Percentiles rank a stretch among this genome's conserved stretches.
phyloP scores from a whole-genome alignment of 305 asterid genomes.

The Striga hermonthica region DNA sequence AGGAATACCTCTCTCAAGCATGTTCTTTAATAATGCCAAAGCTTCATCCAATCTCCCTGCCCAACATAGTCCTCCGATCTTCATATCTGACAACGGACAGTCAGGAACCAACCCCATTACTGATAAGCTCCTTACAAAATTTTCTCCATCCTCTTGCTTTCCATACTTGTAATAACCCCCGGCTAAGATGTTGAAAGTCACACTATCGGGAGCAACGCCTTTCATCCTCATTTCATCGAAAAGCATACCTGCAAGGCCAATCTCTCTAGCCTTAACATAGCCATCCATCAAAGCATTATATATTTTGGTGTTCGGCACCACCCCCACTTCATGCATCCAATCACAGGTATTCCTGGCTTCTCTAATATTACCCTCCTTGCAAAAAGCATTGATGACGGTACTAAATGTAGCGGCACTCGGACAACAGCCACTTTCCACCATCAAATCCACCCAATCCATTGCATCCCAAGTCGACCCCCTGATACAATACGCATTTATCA shows the following conservation, averaged over 20 bases:
- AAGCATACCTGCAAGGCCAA: constrained; percentile 54
- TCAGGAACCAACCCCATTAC: constrained; percentile 41
- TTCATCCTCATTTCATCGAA: constrained; percentile 70
- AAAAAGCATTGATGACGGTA: constrained; percentile 59
- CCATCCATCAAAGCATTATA: constrained; percentile 87
- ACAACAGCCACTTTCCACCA: constrained; percentile 68
- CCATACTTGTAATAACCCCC: constrained; percentile 81
- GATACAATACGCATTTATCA: constrained; percentile 78
- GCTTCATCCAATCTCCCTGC: constrained; percentile 79
- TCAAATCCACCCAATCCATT: constrained; percentile 50
- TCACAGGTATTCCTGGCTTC: constrained; percentile 70
- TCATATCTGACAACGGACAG: constrained; percentile 49
- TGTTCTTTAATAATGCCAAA: constrained; percentile 46
- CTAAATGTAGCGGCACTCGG: constrained; percentile 66
- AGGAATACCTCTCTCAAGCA: constrained; percentile 72
- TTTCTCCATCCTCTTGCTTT: constrained; percentile 46
- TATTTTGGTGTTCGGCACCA: constrained; percentile 46
- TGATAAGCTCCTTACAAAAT: constrained; percentile 52
- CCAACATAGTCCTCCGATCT: constrained; percentile 73
- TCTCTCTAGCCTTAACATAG: constrained; percentile 76
- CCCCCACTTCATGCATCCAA: constrained; percentile 58
- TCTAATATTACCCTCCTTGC: constrained; percentile 78
- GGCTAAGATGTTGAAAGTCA: constrained; percentile 80
- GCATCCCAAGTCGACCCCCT: constrained; percentile 72
- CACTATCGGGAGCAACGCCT: constrained; percentile 68